These are phyloP conservation scores for Nakazawaea ambrosiae DNA, from an alignment of 805 yeast genomes.

Conservation along the genomic window DNA sequence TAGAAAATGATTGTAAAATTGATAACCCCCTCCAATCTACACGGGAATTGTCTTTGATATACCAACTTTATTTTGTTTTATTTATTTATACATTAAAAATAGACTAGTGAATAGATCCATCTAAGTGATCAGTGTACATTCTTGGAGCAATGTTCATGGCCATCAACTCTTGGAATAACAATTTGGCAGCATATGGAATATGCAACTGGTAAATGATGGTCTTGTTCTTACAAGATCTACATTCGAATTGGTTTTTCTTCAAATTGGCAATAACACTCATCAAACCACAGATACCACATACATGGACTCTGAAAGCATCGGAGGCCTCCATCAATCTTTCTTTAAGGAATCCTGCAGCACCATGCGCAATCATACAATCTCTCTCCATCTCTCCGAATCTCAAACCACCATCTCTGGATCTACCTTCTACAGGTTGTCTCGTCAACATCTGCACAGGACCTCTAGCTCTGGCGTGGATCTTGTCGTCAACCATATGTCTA, in stretches of 20 bases:
- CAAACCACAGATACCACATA: conserved; percentile 97
- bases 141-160: conserved; percentile 99
- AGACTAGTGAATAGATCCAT: conserved; percentile 26
- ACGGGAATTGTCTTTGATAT: too few species aligned
- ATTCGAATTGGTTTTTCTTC: conserved; percentile 96
- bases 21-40: too few species aligned
- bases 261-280: conserved; percentile 97
- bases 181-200: conserved; percentile 97
- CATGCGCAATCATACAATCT: conserved; percentile 99
- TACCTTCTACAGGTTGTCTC: conserved; percentile 98
- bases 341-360: conserved; percentile 96
- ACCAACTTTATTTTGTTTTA: too few species aligned
- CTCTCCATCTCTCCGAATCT: conserved; percentile 99
- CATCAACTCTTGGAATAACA: conserved; percentile 97
- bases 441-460: conserved; percentile 98
- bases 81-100: too few species aligned
- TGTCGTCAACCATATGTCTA: conserved; percentile 99
- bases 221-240: conserved; percentile 97
- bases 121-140: conserved; percentile 88
- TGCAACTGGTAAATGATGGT: conserved; percentile 97
- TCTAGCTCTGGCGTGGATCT: conserved; percentile 98
- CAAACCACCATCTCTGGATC: conserved; percentile 98
- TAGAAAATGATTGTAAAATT: too few species aligned
- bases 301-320: conserved; percentile 96
- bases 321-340: conserved; percentile 99